Percentiles rank a stretch among this genome's conserved stretches.
Evolutionary conservation across 345 rosid species (phyloP).

Genomic region (Eucalyptus coolabah): DNA sequence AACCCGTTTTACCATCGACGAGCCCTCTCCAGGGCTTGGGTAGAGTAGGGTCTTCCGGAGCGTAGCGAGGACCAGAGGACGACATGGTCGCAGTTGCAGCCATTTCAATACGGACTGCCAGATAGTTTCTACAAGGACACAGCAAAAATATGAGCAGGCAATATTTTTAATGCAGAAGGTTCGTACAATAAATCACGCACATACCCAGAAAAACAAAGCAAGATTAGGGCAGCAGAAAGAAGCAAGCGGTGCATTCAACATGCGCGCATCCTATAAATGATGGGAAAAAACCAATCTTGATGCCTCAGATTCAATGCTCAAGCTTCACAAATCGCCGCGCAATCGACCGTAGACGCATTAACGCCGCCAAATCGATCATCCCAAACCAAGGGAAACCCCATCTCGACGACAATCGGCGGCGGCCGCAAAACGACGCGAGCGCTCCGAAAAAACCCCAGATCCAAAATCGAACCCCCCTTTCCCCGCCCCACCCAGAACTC

Average conservation of each 20-base stretch:
- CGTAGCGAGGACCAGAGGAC: slow-evolving; percentile 52
- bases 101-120: slow-evolving; percentile 12
- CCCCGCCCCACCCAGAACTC: not conserved
- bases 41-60: slow-evolving; percentile 86
- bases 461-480: not conserved
- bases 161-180: not conserved
- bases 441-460: not conserved
- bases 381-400: not conserved
- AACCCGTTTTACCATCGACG: slow-evolving; percentile 87
- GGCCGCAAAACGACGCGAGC: not conserved
- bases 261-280: not conserved
- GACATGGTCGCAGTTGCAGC: slow-evolving; percentile 62
- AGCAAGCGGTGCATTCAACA: not conserved
- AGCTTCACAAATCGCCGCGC: not conserved
- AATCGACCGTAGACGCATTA: not conserved
- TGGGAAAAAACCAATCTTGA: not conserved
- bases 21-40: slow-evolving; percentile 98
- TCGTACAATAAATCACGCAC: not conserved
- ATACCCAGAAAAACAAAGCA: not conserved
- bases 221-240: not conserved
- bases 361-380: not conserved
- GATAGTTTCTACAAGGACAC: not conserved
- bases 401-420: not conserved
- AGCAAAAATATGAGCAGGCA: not conserved
- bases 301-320: not conserved